Conservation (phyloP, 2,329 filamentous ascomycete genomes). For the Coniochaeta pulveracea region DNA sequence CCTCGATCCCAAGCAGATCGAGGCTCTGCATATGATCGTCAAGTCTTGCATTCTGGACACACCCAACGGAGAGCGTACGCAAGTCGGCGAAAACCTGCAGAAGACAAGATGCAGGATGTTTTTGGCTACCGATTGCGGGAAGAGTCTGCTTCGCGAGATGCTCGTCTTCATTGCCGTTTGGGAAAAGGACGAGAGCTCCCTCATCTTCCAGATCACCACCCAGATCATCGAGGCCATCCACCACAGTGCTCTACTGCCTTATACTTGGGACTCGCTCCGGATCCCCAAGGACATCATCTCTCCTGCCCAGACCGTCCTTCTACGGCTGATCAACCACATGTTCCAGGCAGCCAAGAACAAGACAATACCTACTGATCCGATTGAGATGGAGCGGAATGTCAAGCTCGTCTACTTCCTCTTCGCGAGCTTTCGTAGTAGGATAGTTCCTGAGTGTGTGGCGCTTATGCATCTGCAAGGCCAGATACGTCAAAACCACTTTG, state of each 20-base stretch:
- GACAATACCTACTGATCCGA: constrained; percentile 31
- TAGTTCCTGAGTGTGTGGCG: constrained; percentile 90
- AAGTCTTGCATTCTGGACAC: constrained; percentile 87
- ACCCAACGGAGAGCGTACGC: constrained; percentile 57
- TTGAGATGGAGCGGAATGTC: constrained; percentile 42
- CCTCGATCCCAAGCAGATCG: constrained; percentile 86
- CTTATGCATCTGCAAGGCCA: constrained; percentile 88
- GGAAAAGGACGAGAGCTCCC: constrained; percentile 86
- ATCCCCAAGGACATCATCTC: constrained; percentile 95
- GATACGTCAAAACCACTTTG: constrained; percentile 64
- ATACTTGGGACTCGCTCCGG: constrained; percentile 81
- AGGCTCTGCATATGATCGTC: constrained; percentile 93
- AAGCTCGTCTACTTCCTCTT: constrained; percentile 80
- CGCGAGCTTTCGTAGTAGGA: constrained; percentile 81
- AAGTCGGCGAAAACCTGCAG: constrained; percentile 71
- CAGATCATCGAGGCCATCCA: constrained; percentile 93
- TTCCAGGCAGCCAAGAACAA: constrained; percentile 49
- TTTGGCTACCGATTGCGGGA: constrained; percentile 78
- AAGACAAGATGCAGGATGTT: constrained; percentile 84
- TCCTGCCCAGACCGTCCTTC: constrained; percentile 83
- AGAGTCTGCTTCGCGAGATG: constrained; percentile 80
- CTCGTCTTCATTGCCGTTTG: constrained; percentile 95
- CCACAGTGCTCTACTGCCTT: constrained; percentile 78
- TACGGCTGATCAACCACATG: constrained; percentile 84
- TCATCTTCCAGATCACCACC: constrained; percentile 93